Evolutionary conservation across 768 basidiomycete genomes (phyloP), one percentile per base, ranked within the genome.

Genomic region (Leccinum fibrillosum): DNA sequence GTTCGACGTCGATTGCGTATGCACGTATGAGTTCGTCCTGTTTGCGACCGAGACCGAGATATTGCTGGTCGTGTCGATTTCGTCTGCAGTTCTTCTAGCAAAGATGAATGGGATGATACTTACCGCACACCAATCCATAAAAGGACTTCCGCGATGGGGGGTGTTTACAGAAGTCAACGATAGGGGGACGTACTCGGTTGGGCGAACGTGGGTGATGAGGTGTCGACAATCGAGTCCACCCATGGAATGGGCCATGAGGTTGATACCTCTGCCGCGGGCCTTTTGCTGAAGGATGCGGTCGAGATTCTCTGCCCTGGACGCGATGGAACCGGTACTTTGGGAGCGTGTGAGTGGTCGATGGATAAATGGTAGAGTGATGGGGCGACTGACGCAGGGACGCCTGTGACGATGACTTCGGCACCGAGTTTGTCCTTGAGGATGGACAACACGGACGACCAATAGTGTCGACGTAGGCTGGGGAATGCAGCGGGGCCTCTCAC

Each of bases 91-190:
- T 49, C 17, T 25, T 53, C 62, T 49, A 34, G 9, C 8, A 1
- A 37, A 59, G 9, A 52, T 58, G 55, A 55, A 59, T 37, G 52
- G 26, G 58, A 54, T 37, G 28, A 42, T 49, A 34, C 89, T 67
- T 66, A 91, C 92, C 51, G 85, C 81, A 76, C 96, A 98, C 97
- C 97, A 99, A 71, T 97, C 93, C 97, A 99, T 99, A 74, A 99
- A 98, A 1, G 96, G 94, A 64, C 91, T 93, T 34, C 97, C 96
- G 17, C 93, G 83, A 71, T 99, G 97, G 15, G 97, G 97, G 0
- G 97, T 98, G 25, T 88, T 86, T 62, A 99, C 82, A 21, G 87
- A 90, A 1, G 90, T 98, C 58, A 99, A 76, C 7, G 92, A 94
- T 30, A 94, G 74, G 1, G 97, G 94, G 2, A 81, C 81, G 74